Conservation (phyloP, 331 rosid genomes). For the Cydonia oblonga region DNA sequence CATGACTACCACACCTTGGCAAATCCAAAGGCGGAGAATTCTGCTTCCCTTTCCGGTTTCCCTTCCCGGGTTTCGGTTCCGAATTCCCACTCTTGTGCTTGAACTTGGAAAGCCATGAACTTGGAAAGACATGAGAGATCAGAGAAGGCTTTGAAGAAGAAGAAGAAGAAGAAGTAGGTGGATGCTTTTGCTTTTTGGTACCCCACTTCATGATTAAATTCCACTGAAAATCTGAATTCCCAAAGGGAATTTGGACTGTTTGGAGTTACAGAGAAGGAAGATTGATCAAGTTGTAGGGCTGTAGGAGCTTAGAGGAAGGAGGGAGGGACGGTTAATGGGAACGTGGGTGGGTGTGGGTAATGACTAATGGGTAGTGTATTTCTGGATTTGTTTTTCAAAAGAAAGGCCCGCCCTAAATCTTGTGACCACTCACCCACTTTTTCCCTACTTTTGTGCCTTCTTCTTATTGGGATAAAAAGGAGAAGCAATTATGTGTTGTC, state of each 20-base stretch:
- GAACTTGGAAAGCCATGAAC: conserved; percentile 74
- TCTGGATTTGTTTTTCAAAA: conserved; percentile 33
- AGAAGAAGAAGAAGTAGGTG: conserved; percentile 11
- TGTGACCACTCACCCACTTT: conserved; percentile 70
- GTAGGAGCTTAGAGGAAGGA: conserved; percentile 16
- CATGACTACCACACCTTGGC: conserved; percentile 13
- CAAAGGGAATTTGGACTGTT: not conserved
- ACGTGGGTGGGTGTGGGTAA: conserved; percentile 39
- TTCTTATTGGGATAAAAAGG: conserved; percentile 4
- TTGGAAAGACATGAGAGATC: conserved; percentile 47
- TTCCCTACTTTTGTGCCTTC: conserved; percentile 20
- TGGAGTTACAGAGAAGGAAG: conserved; percentile 5
- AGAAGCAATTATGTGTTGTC: not conserved
- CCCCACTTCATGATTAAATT: conserved; percentile 49
- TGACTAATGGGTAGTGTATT: not conserved
- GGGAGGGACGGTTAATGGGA: conserved; percentile 37
- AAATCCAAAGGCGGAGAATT: conserved; percentile 25
- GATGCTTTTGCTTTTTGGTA: conserved; percentile 40
- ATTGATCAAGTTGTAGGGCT: not conserved
- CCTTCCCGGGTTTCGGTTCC: conserved; percentile 30
- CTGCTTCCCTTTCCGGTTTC: conserved; percentile 25
- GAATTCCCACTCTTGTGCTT: conserved; percentile 40
- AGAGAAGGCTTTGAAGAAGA: conserved; percentile 44
- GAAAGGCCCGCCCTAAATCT: conserved; percentile 45
- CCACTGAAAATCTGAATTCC: not conserved